These are phyloP conservation scores for Podaxis sp. DNA, from an alignment of 768 basidiomycete species.

Conservation along the genomic window DNA sequence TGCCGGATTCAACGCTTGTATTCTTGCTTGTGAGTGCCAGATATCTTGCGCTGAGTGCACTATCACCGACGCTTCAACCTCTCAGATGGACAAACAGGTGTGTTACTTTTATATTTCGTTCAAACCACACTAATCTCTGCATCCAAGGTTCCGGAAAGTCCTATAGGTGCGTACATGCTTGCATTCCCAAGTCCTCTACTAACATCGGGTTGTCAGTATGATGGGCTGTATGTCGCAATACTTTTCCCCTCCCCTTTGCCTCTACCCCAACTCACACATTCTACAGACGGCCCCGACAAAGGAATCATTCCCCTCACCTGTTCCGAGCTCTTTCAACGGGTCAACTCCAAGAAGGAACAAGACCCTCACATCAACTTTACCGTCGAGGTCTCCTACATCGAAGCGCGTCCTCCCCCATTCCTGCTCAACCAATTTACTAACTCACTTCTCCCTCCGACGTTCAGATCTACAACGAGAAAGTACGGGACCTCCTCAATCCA, in stretches of 20 bases:
- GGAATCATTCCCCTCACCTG: conserved; percentile 98
- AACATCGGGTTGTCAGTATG: conserved; percentile 55
- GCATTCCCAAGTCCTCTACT: not conserved
- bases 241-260: not conserved
- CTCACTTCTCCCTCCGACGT: not conserved
- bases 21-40: conserved; percentile 86
- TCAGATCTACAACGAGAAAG: conserved; percentile 96
- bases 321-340: conserved; percentile 85
- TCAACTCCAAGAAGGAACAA: conserved; percentile 53
- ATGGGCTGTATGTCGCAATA: conserved; percentile 76
- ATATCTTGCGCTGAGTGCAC: not conserved
- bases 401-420: conserved; percentile 41
- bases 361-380: conserved; percentile 77
- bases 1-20: conserved; percentile 96
- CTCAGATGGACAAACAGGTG: conserved; percentile 82
- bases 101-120: not conserved
- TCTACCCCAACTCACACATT: not conserved
- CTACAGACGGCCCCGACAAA: conserved; percentile 85
- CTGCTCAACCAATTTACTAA: not conserved
- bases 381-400: conserved; percentile 98
- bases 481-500: conserved; percentile 94
- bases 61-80: conserved; percentile 10
- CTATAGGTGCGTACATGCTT: conserved; percentile 59
- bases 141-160: conserved; percentile 82
- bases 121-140: not conserved